Base-by-base conservation (phyloP, 2,329 filamentous ascomycete species). In the Cladobotryum mycophilum region DNA sequence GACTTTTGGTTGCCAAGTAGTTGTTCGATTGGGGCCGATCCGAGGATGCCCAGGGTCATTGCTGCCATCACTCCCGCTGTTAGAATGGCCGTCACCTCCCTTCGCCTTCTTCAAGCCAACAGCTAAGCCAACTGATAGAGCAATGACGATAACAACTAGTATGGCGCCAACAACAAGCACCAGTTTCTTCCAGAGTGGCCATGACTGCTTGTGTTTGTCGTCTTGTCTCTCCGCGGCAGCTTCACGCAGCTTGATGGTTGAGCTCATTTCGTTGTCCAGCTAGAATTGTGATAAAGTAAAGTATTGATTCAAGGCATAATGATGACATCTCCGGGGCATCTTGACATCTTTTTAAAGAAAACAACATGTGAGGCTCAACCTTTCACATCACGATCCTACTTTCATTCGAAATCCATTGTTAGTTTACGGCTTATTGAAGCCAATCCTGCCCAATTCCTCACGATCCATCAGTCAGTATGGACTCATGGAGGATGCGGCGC, bases 81-180 rank as follows among this genome's bases (percentile, higher is more conserved):
- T 51, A 30, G 57, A 54, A 6, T 55, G 47, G 40, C 53, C 47
- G 48, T 54, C 46, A 33, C 53, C 56, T 35, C 53, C 51, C 22
- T 44, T 41, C 35, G 25, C 57, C 20, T 65, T 70, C 20, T 65
- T 70, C 17, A 83, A 66, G 9, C 81, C 80, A 5, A 84, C 64
- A 3, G 79, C 79, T 2, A 84, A 67, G 3, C 80, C 81, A 15
- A 84, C 63, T 0, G 70, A 76, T 8, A 82, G 64, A 0, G 64
- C 75, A 37, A 81, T 56, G 45, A 67, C 55, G 34, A 65, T 48
- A 14, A 62, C 30, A 18, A 60, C 50, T 30, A 64, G 44, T 11
- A 55, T 55, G 20, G 61, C 53, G 5, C 60, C 61, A 13, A 57
- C 61, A 13, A 57, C 52, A 15, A 65, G 46, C 22, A 61, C 53